Evolutionary conservation across 2,329 filamentous ascomycete genomes (phyloP).

Genomic region (Aspergillus persii): DNA sequence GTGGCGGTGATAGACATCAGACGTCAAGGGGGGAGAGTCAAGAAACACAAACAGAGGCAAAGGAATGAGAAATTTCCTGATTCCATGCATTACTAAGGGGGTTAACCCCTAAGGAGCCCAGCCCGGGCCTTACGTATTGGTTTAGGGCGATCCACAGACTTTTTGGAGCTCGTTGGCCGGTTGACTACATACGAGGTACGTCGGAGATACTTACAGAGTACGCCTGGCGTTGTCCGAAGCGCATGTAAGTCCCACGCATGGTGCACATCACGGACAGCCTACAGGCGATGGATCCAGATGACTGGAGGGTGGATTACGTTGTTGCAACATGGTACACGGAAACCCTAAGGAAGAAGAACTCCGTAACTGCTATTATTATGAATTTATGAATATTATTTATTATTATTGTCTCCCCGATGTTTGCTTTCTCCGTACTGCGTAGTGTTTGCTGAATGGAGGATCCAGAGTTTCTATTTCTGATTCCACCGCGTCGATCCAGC

Average conservation of each 20-base stretch:
- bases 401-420: background rate
- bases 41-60: background rate
- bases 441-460: background rate
- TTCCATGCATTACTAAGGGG: background rate
- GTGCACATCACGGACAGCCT: background rate
- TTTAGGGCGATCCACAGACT: slow-evolving; percentile 1
- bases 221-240: background rate
- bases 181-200: background rate
- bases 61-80: background rate
- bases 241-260: background rate
- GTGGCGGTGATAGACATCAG: slow-evolving; percentile 1
- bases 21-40: background rate
- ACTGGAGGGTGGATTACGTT: background rate
- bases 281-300: background rate
- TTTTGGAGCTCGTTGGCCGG: slow-evolving; percentile 1
- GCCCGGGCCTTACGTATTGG: background rate
- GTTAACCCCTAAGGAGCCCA: background rate
- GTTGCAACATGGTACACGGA: background rate
- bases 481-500: background rate
- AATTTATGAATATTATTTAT: background rate
- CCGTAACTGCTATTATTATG: no score
- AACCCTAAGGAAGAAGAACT: no score
- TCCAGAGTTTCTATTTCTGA: background rate
- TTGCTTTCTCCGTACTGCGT: background rate
- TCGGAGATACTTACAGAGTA: background rate